These are phyloP conservation scores for Podosphaera aphanis DNA, from an alignment of 2,329 filamentous ascomycete genomes.

Conservation along the genomic window DNA sequence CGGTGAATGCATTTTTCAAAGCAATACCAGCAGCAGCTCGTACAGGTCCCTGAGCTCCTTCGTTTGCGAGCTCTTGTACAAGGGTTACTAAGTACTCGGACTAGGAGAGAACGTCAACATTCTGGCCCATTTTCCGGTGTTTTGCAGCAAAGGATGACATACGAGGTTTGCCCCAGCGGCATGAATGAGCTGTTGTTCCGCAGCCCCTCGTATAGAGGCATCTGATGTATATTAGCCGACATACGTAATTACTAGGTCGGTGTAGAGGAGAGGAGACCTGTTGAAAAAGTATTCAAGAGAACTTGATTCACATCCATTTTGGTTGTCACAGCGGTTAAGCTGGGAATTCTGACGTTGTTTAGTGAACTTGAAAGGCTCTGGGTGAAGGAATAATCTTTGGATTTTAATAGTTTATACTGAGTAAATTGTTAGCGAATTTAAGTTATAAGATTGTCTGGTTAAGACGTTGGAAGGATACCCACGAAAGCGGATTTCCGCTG, in stretches of 20 bases:
- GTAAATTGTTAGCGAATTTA: not conserved
- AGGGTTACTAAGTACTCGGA: slow-evolving; percentile 81
- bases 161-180: slow-evolving; percentile 93
- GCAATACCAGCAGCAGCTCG: slow-evolving; percentile 88
- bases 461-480: not conserved
- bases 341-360: slow-evolving; percentile 14
- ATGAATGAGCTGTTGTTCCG: slow-evolving; percentile 81
- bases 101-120: slow-evolving; percentile 24
- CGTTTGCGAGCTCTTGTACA: slow-evolving; percentile 83
- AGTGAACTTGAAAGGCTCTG: not conserved
- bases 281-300: slow-evolving; percentile 85
- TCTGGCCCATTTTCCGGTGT: too few relatives aligned
- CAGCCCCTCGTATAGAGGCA: slow-evolving; percentile 66
- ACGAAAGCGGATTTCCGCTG: not conserved
- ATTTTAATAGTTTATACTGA: not conserved
- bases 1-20: slow-evolving; percentile 93
- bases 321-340: slow-evolving; percentile 16
- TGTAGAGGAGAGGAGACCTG: slow-evolving; percentile 37
- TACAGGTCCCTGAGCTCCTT: slow-evolving; percentile 58
- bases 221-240: slow-evolving; percentile 32
- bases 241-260: slow-evolving; percentile 1
- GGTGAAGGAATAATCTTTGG: not conserved
- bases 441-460: not conserved
- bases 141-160: slow-evolving; percentile 18
- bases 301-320: slow-evolving; percentile 95